Conservation (phyloP, 371 early-diverging fungal genomes). For the Capillidium heterosporum region DNA sequence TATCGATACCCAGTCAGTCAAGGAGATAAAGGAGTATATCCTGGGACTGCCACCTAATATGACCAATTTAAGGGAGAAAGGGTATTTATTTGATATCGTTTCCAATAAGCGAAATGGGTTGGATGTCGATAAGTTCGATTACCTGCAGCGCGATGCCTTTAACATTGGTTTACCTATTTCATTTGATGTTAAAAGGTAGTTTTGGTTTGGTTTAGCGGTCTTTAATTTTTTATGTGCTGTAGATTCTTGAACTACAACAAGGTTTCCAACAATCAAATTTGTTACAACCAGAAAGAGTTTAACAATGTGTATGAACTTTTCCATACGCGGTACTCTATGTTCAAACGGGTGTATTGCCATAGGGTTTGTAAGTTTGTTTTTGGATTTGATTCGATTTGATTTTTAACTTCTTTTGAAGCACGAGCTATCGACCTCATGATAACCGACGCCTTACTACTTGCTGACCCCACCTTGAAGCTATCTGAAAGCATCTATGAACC, state of each 20-base stretch:
- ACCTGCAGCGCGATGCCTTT: slow-evolving; percentile 76
- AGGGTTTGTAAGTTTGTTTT: slow-evolving; percentile 31
- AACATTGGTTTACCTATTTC: slow-evolving; percentile 65
- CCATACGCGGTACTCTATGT: slow-evolving; percentile 74
- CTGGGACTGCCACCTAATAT: slow-evolving; percentile 34
- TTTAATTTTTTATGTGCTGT: slow-evolving; percentile 3
- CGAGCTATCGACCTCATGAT: slow-evolving; percentile 74
- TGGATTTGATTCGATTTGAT: slow-evolving; percentile 5
- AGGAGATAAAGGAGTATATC: slow-evolving; percentile 72
- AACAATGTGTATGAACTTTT: slow-evolving; percentile 77
- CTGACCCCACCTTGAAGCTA: slow-evolving; percentile 53
- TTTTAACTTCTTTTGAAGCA: slow-evolving; percentile 10
- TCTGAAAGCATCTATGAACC: slow-evolving; percentile 44
- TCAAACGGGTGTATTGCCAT: slow-evolving; percentile 86
- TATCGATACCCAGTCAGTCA: slow-evolving; percentile 38
- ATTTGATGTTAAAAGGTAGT: slow-evolving; percentile 42
- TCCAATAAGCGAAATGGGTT: slow-evolving; percentile 84
- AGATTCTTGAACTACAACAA: slow-evolving; percentile 64
- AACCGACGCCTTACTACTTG: slow-evolving; percentile 66
- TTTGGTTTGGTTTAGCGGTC: neutral
- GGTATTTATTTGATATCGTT: slow-evolving; percentile 87
- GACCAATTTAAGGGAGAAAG: slow-evolving; percentile 15
- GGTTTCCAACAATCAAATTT: slow-evolving; percentile 75
- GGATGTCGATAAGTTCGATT: slow-evolving; percentile 97
- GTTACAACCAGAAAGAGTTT: slow-evolving; percentile 65